phyloP scores from a whole-genome alignment of 2,329 filamentous ascomycete species.

The Simplicillium sp. region DNA sequence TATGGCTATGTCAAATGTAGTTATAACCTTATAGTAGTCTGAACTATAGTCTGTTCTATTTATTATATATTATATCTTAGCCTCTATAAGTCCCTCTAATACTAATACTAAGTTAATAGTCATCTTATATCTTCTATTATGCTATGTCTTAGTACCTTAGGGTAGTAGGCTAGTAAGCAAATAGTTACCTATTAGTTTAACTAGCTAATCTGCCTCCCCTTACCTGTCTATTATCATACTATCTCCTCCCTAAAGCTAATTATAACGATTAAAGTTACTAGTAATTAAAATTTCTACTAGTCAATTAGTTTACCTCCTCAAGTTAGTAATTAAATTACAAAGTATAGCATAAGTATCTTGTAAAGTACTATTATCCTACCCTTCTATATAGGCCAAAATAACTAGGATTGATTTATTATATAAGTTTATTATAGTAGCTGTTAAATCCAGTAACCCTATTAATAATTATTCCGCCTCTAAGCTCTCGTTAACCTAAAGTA shows the following conservation, averaged over 20 bases:
- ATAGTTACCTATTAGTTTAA: conserved; percentile 23
- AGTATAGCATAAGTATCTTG: conserved; percentile 2
- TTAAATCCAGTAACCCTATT: conserved; percentile 7
- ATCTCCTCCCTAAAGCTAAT: conserved; percentile 12
- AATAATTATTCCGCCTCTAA: conserved; percentile 9
- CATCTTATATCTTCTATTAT: conserved; percentile 10
- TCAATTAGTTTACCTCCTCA: conserved; percentile 1
- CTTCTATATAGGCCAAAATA: conserved; percentile 5
- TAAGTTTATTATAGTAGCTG: conserved; percentile 3
- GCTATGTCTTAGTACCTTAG: conserved; percentile 23
- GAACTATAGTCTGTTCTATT: conserved; percentile 15
- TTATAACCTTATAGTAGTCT: conserved; percentile 20
- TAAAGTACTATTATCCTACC: conserved; percentile 1
- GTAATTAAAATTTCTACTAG: conserved; percentile 5
- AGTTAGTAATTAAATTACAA: conserved; percentile 2
- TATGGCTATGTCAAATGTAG: conserved; percentile 14
- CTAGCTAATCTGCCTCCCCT: conserved; percentile 24
- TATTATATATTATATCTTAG: conserved; percentile 8
- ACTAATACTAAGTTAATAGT: conserved; percentile 17
- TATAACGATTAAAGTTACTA: conserved; percentile 11
- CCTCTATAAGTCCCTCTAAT: conserved; percentile 11
- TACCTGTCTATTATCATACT: conserved; percentile 12
- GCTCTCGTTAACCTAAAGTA: conserved; percentile 10
- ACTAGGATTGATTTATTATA: conserved; percentile 2
- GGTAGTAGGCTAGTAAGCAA: conserved; percentile 21